Base-by-base conservation (phyloP, 1,284 basidiomycete species). In the Coriolopsis trogii region DNA sequence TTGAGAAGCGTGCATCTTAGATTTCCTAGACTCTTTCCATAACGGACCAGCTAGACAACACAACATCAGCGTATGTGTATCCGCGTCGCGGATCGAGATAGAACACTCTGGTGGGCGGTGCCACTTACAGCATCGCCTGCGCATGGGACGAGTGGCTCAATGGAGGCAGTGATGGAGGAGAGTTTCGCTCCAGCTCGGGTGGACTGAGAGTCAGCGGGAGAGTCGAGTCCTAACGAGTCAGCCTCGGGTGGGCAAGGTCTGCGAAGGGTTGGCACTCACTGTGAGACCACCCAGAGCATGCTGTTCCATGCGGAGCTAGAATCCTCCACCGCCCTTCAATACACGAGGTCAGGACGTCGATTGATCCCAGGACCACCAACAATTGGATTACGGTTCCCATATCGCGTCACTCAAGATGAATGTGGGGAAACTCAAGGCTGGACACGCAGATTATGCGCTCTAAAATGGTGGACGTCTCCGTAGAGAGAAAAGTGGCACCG, bases 291-390 rank as follows among this genome's bases (percentile, higher is more conserved):
- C 41, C 12, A 21, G 18, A 42, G 25, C 18, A 10, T 21, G 8
- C 18, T 20, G 34, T n/a, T 33, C 34, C 25, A 30, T 41, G 24
- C 40, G 46, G 37, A 25, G 31, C 41, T 31, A 25, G 39, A 41
- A 37, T 20, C 28, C 16, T 21, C 46, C 6, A 40, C 39, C 6
- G 46, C 23, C 40, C 16, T 43, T 34, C 18, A 43, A 24, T 30
- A 38, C 41, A 42, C 31, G 40, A 49, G 47, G 40, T 26, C 20
- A 37, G 30, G 47, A 42, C 47, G 13, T 42, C 34, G 30, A 29
- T 25, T 42, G 28, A 20, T 16, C 21, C 34, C 31, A 34, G n/a
- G 36, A 24, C 28, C 47, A 30, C 47, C 38, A n/a, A 16, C 10
- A 36, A 23, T 28, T 30, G 29, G 24, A 25, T 37, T 33, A 31